phyloP scores from a whole-genome alignment of 2,329 filamentous ascomycete genomes.

The Colletotrichum zoysiae region DNA sequence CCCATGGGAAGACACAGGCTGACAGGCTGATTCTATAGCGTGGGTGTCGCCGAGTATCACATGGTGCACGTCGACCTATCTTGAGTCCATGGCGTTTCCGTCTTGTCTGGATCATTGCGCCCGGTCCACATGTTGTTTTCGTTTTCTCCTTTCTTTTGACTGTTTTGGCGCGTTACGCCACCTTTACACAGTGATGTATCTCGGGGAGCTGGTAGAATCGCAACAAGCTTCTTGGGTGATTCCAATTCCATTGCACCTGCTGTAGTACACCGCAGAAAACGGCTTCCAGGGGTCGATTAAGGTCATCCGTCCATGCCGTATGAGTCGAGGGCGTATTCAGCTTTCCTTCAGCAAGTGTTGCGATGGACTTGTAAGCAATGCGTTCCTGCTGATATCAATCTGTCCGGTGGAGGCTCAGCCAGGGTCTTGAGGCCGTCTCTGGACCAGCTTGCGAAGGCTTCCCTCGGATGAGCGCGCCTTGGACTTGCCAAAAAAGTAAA shows the following conservation, averaged over 20 bases:
- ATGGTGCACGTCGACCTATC: constrained; percentile 18
- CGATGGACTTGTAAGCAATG: constrained; percentile 25
- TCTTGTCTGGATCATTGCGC: constrained; percentile 8
- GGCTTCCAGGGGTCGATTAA: constrained; percentile 11
- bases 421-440: not conserved
- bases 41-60: constrained; percentile 17
- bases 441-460: not conserved
- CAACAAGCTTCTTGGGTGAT: constrained; percentile 12
- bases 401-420: constrained; percentile 1
- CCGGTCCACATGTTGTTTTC: not conserved
- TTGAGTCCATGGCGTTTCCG: not conserved
- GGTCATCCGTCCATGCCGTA: constrained; percentile 18
- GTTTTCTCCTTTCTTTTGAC: constrained; percentile 6
- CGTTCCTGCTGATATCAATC: constrained; percentile 6
- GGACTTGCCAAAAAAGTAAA: constrained; percentile 21
- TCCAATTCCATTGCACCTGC: constrained; percentile 34
- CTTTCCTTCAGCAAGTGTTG: constrained; percentile 11
- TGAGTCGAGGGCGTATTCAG: constrained; percentile 2
- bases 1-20: constrained; percentile 16
- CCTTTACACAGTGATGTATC: constrained; percentile 8
- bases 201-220: constrained; percentile 26
- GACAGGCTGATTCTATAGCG: constrained; percentile 23
- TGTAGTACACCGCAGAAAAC: constrained; percentile 28
- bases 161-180: constrained; percentile 18
- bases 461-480: constrained; percentile 11